These are phyloP conservation scores for Pseudonitzschia multiseries DNA, from an alignment of 108 stramenopile species.

Conservation along the genomic window DNA sequence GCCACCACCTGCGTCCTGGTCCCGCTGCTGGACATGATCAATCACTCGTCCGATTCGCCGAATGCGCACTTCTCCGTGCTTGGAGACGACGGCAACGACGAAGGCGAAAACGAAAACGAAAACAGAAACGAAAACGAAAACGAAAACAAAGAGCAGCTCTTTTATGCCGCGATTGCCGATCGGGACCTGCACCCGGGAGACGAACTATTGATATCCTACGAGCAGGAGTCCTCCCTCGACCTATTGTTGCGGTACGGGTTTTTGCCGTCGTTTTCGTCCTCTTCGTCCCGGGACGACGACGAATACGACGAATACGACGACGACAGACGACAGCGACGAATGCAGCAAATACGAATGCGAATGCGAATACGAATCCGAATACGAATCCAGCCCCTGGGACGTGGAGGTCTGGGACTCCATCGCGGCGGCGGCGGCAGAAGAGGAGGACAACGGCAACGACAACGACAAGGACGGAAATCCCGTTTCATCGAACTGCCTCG, in stretches of 20 bases:
- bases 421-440: too few species aligned
- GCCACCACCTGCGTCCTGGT: conserved; percentile 12
- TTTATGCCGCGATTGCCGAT: conserved; percentile 36
- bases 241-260: conserved; percentile 41
- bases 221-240: conserved; percentile 33
- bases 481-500: not conserved
- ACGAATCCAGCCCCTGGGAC: not conserved
- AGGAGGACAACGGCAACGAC: too few species aligned
- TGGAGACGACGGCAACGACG: conserved; percentile 25
- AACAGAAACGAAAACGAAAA: not conserved
- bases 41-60: conserved; percentile 20
- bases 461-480: too few species aligned
- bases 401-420: conserved; percentile 3
- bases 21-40: conserved; percentile 43
- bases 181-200: conserved; percentile 24
- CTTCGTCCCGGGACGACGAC: too few species aligned
- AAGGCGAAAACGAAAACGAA: not conserved
- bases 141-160: conserved; percentile 5
- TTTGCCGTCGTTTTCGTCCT: conserved; percentile 18
- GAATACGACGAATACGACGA: too few species aligned
- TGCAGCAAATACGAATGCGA: too few species aligned
- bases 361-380: too few species aligned
- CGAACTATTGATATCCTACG: conserved; percentile 35
- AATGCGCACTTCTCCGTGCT: conserved; percentile 35
- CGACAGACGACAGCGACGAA: too few species aligned